phyloP scores from a whole-genome alignment of 1,139 yeast genomes.

The Candida tropicalis region DNA sequence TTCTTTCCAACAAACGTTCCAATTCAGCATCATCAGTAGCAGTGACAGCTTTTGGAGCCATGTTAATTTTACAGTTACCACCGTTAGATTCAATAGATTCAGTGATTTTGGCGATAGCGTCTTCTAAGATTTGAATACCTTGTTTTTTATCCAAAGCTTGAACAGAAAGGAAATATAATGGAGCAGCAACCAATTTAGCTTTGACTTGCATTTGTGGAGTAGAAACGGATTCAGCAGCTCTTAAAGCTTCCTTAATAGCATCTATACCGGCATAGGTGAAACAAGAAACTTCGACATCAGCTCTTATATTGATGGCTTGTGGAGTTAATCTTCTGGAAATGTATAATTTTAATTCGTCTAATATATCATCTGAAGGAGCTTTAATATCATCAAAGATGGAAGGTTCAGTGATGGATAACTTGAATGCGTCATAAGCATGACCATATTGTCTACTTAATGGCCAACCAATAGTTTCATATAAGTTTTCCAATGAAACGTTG shows the following conservation, averaged over 20 bases:
- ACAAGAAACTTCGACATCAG: conserved; percentile 97
- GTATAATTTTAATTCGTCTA: conserved; percentile 81
- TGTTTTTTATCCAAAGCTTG: conserved; percentile 90
- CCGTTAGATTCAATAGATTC: conserved; percentile 71
- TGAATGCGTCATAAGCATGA: conserved; percentile 97
- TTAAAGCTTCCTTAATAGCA: conserved; percentile 88
- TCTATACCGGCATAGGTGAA: conserved; percentile 97
- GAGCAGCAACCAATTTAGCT: conserved; percentile 97
- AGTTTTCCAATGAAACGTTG: conserved; percentile 78
- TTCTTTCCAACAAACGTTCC: conserved; percentile 79
- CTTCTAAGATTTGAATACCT: conserved; percentile 77
- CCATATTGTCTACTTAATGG: conserved; percentile 95
- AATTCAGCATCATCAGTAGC: conserved; percentile 98
- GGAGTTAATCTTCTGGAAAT: conserved; percentile 95
- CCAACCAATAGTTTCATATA: conserved; percentile 94
- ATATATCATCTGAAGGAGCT: conserved; percentile 71
- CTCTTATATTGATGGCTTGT: conserved; percentile 96
- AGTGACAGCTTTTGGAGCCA: conserved; percentile 99
- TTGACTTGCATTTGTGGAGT: conserved; percentile 85
- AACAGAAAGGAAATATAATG: conserved; percentile 89
- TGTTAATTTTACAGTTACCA: conserved; percentile 89
- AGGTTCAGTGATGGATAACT: conserved; percentile 91
- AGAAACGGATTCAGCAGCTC: conserved; percentile 82
- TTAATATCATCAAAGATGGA: conserved; percentile 79
- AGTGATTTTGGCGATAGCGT: conserved; percentile 77